These are phyloP conservation scores for Fonsecaea monophora DNA, from an alignment of 2,329 filamentous ascomycete species.

Conservation along the genomic window DNA sequence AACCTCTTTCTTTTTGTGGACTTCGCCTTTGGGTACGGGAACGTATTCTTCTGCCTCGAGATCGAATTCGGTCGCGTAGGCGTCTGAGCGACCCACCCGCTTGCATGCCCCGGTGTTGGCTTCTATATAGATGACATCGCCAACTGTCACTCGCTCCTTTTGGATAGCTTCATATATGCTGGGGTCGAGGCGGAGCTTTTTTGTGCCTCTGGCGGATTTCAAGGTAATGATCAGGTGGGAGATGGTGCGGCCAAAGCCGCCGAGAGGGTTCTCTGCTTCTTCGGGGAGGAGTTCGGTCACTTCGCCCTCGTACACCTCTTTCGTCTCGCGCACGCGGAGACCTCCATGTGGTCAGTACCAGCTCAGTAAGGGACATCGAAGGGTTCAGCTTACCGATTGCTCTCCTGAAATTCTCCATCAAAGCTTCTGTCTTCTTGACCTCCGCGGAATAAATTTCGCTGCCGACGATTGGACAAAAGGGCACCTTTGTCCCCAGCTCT, in stretches of 20 bases:
- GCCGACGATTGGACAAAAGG: slow-evolving; percentile 96
- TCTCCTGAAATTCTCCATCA: slow-evolving; percentile 99
- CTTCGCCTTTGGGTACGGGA: slow-evolving; percentile 96
- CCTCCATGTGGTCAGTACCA: slow-evolving; percentile 48
- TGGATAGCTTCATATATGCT: slow-evolving; percentile 99
- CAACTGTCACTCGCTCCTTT: slow-evolving; percentile 93
- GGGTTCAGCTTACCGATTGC: slow-evolving; percentile 74
- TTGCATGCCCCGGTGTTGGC: slow-evolving; percentile 98
- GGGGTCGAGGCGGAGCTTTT: slow-evolving; percentile 94
- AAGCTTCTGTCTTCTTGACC: slow-evolving; percentile 98
- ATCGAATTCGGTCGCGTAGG: slow-evolving; percentile 97
- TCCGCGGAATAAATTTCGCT: slow-evolving; percentile 98
- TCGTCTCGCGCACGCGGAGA: slow-evolving; percentile 95
- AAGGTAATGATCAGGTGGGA: slow-evolving; percentile 92
- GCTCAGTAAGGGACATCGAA: slow-evolving; percentile 33
- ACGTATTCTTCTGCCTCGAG: slow-evolving; percentile 99
- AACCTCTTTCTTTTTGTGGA: slow-evolving; percentile 99
- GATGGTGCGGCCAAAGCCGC: slow-evolving; percentile 96
- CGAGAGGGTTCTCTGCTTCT: slow-evolving; percentile 96
- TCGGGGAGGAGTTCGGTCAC: slow-evolving; percentile 97
- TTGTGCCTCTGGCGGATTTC: slow-evolving; percentile 94
- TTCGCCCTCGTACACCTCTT: slow-evolving; percentile 99
- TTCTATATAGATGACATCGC: slow-evolving; percentile 99
- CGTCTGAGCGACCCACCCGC: slow-evolving; percentile 92
- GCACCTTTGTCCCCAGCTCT: slow-evolving; percentile 96